A percentile compares a stretch with the other conserved stretches of the same genome.
Evolutionary conservation across 1,139 yeast genomes (phyloP).

Genomic region (Saccharomycopsis hybrid): DNA sequence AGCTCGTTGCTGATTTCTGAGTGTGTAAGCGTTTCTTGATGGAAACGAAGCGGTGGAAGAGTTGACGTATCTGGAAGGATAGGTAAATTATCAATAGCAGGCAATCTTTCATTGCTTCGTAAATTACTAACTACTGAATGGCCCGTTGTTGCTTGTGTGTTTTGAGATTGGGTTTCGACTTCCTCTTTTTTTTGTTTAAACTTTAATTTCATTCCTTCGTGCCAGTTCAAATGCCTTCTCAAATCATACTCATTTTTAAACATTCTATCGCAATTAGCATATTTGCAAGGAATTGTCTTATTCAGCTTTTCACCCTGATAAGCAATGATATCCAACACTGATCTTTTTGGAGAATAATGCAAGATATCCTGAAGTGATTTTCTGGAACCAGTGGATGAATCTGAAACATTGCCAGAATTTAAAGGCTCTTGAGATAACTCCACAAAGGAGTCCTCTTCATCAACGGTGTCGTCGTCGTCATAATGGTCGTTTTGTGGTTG

Average conservation of each 20-base stretch:
- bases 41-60: no score
- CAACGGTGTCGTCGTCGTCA: background rate
- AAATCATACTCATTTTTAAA: constrained; percentile 46
- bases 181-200: no score
- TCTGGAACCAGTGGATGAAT: background rate
- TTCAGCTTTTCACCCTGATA: constrained; percentile 27
- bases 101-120: no score
- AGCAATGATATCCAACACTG: constrained; percentile 36
- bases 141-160: no score
- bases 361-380: background rate
- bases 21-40: no score
- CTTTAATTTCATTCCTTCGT: constrained; percentile 27
- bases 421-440: background rate
- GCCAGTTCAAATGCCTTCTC: constrained; percentile 51
- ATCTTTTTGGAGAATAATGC: constrained; percentile 15
- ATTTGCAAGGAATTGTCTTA: constrained; percentile 40
- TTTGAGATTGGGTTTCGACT: no score
- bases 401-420: background rate
- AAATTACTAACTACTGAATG: no score
- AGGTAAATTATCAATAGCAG: no score
- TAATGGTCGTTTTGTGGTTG: background rate
- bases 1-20: no score
- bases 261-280: constrained; percentile 39
- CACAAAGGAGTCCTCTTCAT: background rate
- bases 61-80: no score